Evolutionary conservation across 495 filamentous ascomycete genomes (phyloP).

Genomic region (Amphirosellinia nigrospora): DNA sequence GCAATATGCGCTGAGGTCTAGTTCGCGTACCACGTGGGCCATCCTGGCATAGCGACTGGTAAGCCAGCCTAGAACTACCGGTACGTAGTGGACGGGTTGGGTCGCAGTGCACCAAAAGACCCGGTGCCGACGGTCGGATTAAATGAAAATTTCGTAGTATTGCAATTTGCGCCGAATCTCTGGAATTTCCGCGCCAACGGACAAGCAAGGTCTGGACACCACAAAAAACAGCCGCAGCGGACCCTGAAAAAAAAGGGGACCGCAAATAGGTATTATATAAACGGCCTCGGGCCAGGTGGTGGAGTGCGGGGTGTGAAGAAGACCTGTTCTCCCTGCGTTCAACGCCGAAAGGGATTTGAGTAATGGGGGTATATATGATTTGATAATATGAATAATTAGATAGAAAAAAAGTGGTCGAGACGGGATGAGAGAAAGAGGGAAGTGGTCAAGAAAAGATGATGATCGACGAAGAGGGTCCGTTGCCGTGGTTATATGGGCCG

Average conservation of each 20-base stretch:
- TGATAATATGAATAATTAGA: conserved; percentile 3
- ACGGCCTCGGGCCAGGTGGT: background rate
- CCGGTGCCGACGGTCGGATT: conserved; percentile 18
- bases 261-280: conserved; percentile 11
- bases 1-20: conserved; percentile 52
- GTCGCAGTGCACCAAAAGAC: conserved; percentile 19
- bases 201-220: background rate
- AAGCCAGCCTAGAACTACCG: conserved; percentile 5
- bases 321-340: conserved; percentile 10
- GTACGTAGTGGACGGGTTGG: conserved; percentile 18
- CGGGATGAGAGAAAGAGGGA: conserved; percentile 13
- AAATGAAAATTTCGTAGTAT: conserved; percentile 27
- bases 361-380: conserved; percentile 9
- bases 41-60: conserved; percentile 40
- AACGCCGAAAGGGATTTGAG: conserved; percentile 14
- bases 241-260: conserved; percentile 5
- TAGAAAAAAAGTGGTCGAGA: conserved; percentile 9
- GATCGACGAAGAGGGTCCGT: conserved; percentile 23
- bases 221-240: conserved; percentile 8
- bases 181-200: conserved; percentile 28
- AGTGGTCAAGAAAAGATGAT: conserved; percentile 20
- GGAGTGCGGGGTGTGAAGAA: conserved; percentile 18
- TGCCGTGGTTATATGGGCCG: conserved; percentile 26
- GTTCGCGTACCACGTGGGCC: conserved; percentile 49
- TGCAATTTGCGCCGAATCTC: conserved; percentile 27